A percentile compares a stretch with the other conserved stretches of the same genome.
These are phyloP conservation scores for Flaveria floridana DNA, from an alignment of 140 eudicot species.

Conservation along the genomic window DNA sequence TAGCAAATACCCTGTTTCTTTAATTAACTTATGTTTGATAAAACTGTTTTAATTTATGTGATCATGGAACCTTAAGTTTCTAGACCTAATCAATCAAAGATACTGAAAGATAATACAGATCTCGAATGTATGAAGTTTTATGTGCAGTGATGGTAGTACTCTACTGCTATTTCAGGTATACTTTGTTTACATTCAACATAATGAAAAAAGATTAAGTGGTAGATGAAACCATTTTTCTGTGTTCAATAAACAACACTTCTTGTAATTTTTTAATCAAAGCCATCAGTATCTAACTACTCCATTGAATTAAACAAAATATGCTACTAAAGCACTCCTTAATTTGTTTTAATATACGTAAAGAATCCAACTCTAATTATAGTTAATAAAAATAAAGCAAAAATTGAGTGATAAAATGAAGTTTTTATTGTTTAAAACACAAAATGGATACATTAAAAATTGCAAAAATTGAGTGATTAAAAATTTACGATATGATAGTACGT, in stretches of 20 bases:
- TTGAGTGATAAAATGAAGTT: too few relatives aligned
- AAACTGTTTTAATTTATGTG: neutral
- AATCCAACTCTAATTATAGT: too few relatives aligned
- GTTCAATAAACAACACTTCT: neutral
- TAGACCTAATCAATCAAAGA: neutral
- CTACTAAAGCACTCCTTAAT: neutral
- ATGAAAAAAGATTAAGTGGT: neutral
- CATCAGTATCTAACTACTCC: constrained; percentile 21
- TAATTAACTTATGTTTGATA: too few relatives aligned
- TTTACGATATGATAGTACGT: too few relatives aligned
- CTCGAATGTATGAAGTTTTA: neutral
- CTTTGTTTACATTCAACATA: neutral
- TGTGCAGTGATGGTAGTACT: neutral
- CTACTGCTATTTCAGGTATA: constrained; percentile 9
- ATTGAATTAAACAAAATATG: neutral
- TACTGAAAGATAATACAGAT: too few relatives aligned
- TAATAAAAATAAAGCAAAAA: too few relatives aligned
- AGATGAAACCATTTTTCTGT: neutral
- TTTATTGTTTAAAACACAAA: neutral
- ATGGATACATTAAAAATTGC: neutral
- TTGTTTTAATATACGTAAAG: too few relatives aligned
- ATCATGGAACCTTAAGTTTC: neutral
- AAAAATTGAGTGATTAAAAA: too few relatives aligned
- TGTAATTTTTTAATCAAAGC: neutral
- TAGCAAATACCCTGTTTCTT: too few relatives aligned